These are phyloP conservation scores for Orbilia ellipsospora DNA, from an alignment of 2,329 filamentous ascomycete species.

Conservation along the genomic window DNA sequence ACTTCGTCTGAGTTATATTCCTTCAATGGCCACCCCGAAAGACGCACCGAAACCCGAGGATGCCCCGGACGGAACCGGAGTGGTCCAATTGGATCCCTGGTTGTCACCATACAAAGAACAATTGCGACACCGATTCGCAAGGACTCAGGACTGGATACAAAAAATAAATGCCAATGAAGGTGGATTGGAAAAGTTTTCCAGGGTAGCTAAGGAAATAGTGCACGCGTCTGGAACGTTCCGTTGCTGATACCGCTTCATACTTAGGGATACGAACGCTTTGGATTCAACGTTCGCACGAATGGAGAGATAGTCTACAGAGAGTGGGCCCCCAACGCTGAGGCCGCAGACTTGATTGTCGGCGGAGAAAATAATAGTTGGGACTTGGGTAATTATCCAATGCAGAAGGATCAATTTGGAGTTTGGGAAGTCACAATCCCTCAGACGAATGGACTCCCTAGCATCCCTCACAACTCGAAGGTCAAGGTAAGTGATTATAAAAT, in stretches of 20 bases:
- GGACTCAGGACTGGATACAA: constrained; percentile 87
- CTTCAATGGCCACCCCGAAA: constrained; percentile 12
- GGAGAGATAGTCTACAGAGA: constrained; percentile 91
- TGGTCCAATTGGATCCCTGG: constrained; percentile 87
- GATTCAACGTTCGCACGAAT: constrained; percentile 81
- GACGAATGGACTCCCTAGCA: constrained; percentile 77
- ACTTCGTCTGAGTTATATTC: too few relatives aligned
- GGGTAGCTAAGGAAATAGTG: constrained; percentile 65
- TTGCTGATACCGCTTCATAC: constrained; percentile 22
- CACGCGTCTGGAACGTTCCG: constrained; percentile 5
- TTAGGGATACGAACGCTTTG: constrained; percentile 86
- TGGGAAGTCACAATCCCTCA: constrained; percentile 84
- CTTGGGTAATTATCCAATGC: constrained; percentile 84
- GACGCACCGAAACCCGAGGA: constrained; percentile 6
- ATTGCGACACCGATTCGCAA: constrained; percentile 79
- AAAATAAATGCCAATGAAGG: constrained; percentile 85
- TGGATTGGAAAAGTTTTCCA: constrained; percentile 89
- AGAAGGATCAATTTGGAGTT: constrained; percentile 82
- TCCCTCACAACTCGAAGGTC: constrained; percentile 93
- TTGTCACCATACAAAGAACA: constrained; percentile 84
- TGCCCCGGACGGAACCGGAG: constrained; percentile 69
- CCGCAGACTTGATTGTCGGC: constrained; percentile 79
- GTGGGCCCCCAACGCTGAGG: constrained; percentile 91
- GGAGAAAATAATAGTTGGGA: constrained; percentile 78
- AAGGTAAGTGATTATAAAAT: constrained; percentile 72